Evolutionary conservation across 1,139 yeast genomes (phyloP).

Genomic region (Suhomyces wounanorum): DNA sequence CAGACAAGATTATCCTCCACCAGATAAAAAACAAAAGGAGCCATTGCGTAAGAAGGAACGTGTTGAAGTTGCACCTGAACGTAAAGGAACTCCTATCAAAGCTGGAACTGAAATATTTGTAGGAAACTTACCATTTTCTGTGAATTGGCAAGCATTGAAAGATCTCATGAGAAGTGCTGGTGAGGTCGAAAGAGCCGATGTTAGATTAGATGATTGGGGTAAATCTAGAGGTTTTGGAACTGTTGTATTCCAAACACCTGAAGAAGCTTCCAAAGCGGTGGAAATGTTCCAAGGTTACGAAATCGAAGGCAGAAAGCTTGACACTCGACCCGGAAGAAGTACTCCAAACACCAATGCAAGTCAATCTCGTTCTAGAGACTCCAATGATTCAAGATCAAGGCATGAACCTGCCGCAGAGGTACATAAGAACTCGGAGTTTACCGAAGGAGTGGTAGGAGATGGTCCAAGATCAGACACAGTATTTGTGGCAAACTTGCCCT

Average conservation of each 20-base stretch:
- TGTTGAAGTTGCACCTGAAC: conserved; percentile 14
- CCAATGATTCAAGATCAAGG: conserved; percentile 12
- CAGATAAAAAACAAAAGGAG: conserved; percentile 42
- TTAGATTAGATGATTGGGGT: conserved; percentile 67
- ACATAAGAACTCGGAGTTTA: conserved; percentile 52
- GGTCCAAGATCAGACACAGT: conserved; percentile 70
- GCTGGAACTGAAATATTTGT: conserved; percentile 74
- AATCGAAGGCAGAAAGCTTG: conserved; percentile 68
- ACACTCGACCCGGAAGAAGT: conserved; percentile 65
- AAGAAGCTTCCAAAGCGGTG: conserved; percentile 64
- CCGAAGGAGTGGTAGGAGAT: conserved; percentile 61
- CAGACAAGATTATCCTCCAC: conserved; percentile 87
- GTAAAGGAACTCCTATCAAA: conserved; percentile 16
- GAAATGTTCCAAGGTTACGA: conserved; percentile 65
- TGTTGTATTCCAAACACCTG: conserved; percentile 59
- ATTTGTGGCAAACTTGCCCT: conserved; percentile 80
- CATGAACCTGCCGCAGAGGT: conserved; percentile 17
- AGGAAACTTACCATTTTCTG: conserved; percentile 78
- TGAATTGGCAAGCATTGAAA: conserved; percentile 82
- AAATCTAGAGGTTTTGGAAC: conserved; percentile 87
- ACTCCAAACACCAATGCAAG: conserved; percentile 14
- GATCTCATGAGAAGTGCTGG: conserved; percentile 83
- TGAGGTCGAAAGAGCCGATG: conserved; percentile 77
- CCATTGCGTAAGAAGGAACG: conserved; percentile 16
- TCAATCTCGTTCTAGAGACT: conserved; percentile 16